Evolutionary conservation across 2,329 filamentous ascomycete species (phyloP), one percentile per base, ranked within the genome.

Genomic region (Aspergillus transmontanensis): DNA sequence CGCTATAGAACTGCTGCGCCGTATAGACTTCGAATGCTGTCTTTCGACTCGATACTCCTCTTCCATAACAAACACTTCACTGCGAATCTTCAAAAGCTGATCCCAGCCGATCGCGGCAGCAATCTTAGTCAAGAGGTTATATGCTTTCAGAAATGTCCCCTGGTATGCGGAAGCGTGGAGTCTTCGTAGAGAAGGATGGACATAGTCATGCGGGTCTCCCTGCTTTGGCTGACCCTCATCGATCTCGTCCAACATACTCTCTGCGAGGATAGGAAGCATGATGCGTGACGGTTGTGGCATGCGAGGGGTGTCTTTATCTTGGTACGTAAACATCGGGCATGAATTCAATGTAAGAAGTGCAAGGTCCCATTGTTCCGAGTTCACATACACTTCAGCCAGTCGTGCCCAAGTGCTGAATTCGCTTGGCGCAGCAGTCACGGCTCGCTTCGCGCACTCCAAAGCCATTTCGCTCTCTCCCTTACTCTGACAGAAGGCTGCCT

Each of bases 261-360:
- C 95, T 0, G 91, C 86, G 58, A 98, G 85, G 19, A 94, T 91
- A 0, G 95, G 95, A 16, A 99, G 86, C 69, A 91, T 88, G 48
- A 98, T 91, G 61, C 93, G 91, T 71, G 91, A 90, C 0, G 95
- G 94, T 73, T 97, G 93, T 1, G 95, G 95, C 90, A 98, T 94
- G 64, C 95, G 82, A 4, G 95, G 95, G 6, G 93, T 90, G 76
- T 99, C 95, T 78, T 97, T 98, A 79, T 99, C 95, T 79, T 98
- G 95, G 78, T 99, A 98, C 7, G 95, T 99, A 78, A 99, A 99
- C 95, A 99, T 99, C 10, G 95, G 95, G 78, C 95, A 99, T 21
- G 95, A 99, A 80, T 99, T 99, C 58, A 99, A 85, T 4, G 95
- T 98, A 6, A 96, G 89, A 28, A 99, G 85, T 0, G 95, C 95